Percentiles rank a stretch among this genome's conserved stretches.
Evolutionary conservation across 495 filamentous ascomycete genomes (phyloP).

Genomic region (Jackrogersella minutella): DNA sequence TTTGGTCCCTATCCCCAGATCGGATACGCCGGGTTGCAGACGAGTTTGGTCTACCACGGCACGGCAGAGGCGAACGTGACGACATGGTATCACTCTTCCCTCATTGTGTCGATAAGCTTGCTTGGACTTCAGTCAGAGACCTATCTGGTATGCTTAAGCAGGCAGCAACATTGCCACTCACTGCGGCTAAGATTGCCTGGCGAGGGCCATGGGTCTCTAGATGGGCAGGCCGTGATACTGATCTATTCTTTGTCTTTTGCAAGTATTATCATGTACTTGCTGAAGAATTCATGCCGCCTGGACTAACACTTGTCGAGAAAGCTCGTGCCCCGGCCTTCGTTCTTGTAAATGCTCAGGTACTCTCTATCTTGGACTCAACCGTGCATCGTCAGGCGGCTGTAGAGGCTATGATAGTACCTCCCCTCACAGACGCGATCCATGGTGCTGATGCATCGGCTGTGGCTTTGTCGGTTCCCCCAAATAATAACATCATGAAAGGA

Average conservation of each 20-base stretch:
- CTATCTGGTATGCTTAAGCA: constrained; percentile 72
- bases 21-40: constrained; percentile 74
- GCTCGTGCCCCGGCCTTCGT: constrained; percentile 81
- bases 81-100: constrained; percentile 78
- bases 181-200: constrained; percentile 79
- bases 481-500: constrained; percentile 72
- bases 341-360: constrained; percentile 84
- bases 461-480: constrained; percentile 67
- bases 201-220: constrained; percentile 83
- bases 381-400: constrained; percentile 73
- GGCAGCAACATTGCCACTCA: constrained; percentile 71
- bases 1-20: constrained; percentile 77
- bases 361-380: constrained; percentile 82
- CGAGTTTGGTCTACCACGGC: constrained; percentile 64
- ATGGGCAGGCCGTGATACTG: constrained; percentile 90
- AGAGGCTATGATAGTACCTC: constrained; percentile 62
- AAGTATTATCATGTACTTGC: constrained; percentile 89
- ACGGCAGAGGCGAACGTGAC: constrained; percentile 57
- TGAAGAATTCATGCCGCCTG: constrained; percentile 77
- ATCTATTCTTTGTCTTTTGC: constrained; percentile 92
- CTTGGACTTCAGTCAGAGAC: constrained; percentile 71
- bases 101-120: constrained; percentile 69
- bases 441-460: constrained; percentile 74
- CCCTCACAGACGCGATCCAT: constrained; percentile 82
- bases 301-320: constrained; percentile 66